Conservation (phyloP, 108 stramenopile species). For the Skeletonema marinoi region DNA sequence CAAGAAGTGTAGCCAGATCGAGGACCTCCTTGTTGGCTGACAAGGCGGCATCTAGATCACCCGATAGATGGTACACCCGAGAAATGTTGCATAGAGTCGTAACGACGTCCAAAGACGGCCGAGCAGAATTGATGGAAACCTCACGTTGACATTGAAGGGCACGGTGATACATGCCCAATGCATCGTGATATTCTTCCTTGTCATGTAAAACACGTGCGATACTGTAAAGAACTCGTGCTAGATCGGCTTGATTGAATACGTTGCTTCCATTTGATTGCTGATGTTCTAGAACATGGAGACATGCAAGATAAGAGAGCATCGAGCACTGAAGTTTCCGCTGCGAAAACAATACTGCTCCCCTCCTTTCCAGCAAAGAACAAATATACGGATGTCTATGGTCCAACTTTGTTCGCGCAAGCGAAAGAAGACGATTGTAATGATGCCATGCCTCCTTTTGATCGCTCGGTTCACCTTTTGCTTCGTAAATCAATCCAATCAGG, state of each 20-base stretch:
- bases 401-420: slow-evolving; percentile 38
- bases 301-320: slow-evolving; percentile 50
- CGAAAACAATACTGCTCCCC: slow-evolving; percentile 43
- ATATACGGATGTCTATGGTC: slow-evolving; percentile 46
- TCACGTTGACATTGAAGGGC: slow-evolving; percentile 30
- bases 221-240: slow-evolving; percentile 41
- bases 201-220: slow-evolving; percentile 53
- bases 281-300: slow-evolving; percentile 48
- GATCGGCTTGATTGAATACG: slow-evolving; percentile 28
- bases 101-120: slow-evolving; percentile 38
- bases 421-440: slow-evolving; percentile 48
- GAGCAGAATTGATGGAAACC: slow-evolving; percentile 15
- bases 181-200: slow-evolving; percentile 54
- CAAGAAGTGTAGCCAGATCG: slow-evolving; percentile 17
- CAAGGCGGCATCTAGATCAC: slow-evolving; percentile 49
- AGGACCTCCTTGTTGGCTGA: slow-evolving; percentile 40
- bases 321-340: slow-evolving; percentile 47
- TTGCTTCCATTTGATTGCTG: slow-evolving; percentile 35
- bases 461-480: slow-evolving; percentile 25
- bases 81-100: slow-evolving; percentile 51
- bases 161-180: slow-evolving; percentile 49
- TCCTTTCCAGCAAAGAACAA: slow-evolving; percentile 39
- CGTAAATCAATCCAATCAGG: slow-evolving; percentile 29
- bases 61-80: slow-evolving; percentile 44
- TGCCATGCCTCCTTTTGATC: slow-evolving; percentile 37